Conservation (phyloP, 1,284 basidiomycete genomes). For the Wolfiporia cocos region DNA sequence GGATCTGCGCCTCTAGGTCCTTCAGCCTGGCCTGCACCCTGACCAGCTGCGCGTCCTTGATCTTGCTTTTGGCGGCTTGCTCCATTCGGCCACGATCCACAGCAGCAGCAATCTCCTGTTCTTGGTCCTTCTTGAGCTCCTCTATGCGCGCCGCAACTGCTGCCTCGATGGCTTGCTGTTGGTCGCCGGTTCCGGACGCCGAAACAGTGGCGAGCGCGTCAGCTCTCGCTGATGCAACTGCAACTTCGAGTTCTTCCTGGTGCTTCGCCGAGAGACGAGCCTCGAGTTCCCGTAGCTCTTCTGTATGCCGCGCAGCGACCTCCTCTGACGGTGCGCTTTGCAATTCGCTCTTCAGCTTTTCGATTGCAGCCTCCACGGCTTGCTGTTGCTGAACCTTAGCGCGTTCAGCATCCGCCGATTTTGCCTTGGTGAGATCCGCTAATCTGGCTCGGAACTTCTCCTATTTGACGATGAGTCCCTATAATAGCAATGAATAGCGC, state of each 20-base stretch:
- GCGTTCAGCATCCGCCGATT: conserved; percentile 32
- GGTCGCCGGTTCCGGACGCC: conserved; percentile 22
- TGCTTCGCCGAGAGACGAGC: conserved; percentile 46
- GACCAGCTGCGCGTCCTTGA: conserved; percentile 64
- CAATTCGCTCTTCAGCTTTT: conserved; percentile 44
- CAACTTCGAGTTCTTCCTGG: conserved; percentile 46
- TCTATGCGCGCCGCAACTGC: conserved; percentile 43
- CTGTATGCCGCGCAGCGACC: conserved; percentile 43
- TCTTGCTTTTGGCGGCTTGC: conserved; percentile 47
- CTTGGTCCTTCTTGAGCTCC: conserved; percentile 38
- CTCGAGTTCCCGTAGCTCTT: conserved; percentile 51
- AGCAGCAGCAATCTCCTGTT: conserved; percentile 53
- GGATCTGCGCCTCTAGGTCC: conserved; percentile 57
- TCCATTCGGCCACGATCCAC: conserved; percentile 65
- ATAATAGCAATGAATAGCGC: background rate
- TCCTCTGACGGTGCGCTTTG: conserved; percentile 32
- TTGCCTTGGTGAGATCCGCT: conserved; percentile 29
- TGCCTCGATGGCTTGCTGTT: conserved; percentile 41
- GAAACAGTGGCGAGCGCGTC: conserved; percentile 17
- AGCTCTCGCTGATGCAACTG: conserved; percentile 34
- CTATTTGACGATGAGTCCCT: conserved; percentile 18
- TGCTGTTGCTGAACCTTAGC: conserved; percentile 34
- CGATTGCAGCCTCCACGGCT: conserved; percentile 47
- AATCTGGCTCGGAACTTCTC: conserved; percentile 40
- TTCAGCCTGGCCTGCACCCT: conserved; percentile 54